A percentile compares a stretch with the other conserved stretches of the same genome.
phyloP scores from a whole-genome alignment of 352 stramenopile species.

The Globisporangium echinulatum region DNA sequence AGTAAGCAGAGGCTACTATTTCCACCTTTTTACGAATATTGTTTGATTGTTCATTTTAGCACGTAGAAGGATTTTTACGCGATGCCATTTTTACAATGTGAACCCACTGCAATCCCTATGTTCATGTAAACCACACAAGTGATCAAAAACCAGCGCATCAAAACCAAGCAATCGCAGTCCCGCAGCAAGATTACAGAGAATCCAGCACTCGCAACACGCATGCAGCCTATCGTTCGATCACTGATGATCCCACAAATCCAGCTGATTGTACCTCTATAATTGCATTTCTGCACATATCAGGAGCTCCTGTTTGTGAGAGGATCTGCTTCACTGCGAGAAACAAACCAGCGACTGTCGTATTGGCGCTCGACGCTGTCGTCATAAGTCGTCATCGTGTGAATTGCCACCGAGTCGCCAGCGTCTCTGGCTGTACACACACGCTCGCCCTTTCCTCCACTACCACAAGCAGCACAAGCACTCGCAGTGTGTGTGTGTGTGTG shows the following conservation, averaged over 20 bases:
- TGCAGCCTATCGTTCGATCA: background rate
- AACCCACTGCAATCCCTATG: conserved; percentile 1
- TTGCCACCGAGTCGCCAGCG: too few species aligned
- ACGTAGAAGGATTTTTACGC: background rate
- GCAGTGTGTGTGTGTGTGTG: background rate
- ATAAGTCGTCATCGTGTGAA: too few species aligned
- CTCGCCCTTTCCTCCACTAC: too few species aligned
- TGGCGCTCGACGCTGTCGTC: too few species aligned
- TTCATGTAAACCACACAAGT: background rate
- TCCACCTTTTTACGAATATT: background rate
- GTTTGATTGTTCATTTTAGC: too few species aligned
- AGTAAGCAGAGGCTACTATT: background rate
- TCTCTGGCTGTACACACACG: too few species aligned
- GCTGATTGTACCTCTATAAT: background rate
- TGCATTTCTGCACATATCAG: background rate
- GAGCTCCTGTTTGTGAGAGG: too few species aligned
- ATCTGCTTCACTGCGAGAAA: too few species aligned
- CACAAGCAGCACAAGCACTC: background rate
- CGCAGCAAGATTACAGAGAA: background rate
- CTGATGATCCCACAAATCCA: too few species aligned
- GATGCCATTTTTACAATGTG: conserved; percentile 1
- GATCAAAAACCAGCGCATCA: background rate
- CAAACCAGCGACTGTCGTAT: too few species aligned
- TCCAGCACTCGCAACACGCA: background rate
- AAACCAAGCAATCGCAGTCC: too few species aligned